Evolutionary conservation across 768 basidiomycete genomes (phyloP).

Genomic region (Mycena galericulata): DNA sequence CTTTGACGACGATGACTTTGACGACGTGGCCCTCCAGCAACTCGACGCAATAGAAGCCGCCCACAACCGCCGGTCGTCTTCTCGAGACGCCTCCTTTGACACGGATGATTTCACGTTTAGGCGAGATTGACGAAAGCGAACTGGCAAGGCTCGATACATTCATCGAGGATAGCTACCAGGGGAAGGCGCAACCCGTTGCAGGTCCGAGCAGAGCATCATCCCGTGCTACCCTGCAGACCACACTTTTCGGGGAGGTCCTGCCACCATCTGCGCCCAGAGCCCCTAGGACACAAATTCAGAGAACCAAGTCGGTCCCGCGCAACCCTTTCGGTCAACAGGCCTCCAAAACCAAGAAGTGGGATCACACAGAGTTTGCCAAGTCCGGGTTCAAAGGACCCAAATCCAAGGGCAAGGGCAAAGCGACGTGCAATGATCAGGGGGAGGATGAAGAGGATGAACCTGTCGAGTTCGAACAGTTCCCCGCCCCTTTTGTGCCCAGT

Average conservation of each 20-base stretch:
- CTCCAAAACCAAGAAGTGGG: slow-evolving; percentile 87
- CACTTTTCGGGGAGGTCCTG: slow-evolving; percentile 72
- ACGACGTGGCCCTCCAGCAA: slow-evolving; percentile 68
- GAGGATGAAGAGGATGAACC: slow-evolving; percentile 70
- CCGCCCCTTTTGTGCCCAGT: slow-evolving; percentile 81
- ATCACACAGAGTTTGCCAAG: slow-evolving; percentile 89
- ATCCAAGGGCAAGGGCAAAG: slow-evolving; percentile 66
- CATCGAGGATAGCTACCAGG: slow-evolving; percentile 61
- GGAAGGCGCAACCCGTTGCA: slow-evolving; percentile 54
- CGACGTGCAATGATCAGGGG: slow-evolving; percentile 57
- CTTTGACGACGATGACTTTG: slow-evolving; percentile 74
- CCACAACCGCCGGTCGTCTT: slow-evolving; percentile 43
- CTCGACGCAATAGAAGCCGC: slow-evolving; percentile 81
- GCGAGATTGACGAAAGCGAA: slow-evolving; percentile 67
- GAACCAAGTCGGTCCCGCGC: slow-evolving; percentile 56
- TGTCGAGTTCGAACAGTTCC: slow-evolving; percentile 86
- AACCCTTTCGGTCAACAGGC: slow-evolving; percentile 67
- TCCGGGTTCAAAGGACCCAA: slow-evolving; percentile 72
- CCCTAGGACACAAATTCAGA: slow-evolving; percentile 51
- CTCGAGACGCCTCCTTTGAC: slow-evolving; percentile 46
- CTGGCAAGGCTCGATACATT: slow-evolving; percentile 65
- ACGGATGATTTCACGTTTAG: slow-evolving; percentile 60
- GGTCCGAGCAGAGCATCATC: slow-evolving; percentile 55
- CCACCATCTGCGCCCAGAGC: slow-evolving; percentile 50
- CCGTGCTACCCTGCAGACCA: slow-evolving; percentile 67